Evolutionary conservation across 257 asterid species (phyloP), one percentile per base, ranked within the genome.

Genomic region (Oldenlandia corymbosa): DNA sequence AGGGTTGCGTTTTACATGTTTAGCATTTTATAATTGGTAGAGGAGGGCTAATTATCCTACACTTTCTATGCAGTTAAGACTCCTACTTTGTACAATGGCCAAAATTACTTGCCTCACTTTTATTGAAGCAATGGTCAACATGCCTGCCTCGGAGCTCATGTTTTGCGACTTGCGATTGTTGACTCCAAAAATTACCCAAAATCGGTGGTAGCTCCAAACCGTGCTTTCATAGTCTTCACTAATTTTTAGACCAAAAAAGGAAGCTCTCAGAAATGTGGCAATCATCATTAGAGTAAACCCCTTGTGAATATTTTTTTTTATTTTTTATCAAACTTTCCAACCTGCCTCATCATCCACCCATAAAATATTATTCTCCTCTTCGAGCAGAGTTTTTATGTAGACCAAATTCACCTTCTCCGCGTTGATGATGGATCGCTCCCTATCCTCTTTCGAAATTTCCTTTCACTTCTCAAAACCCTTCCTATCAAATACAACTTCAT

Each of bases 401-500:
- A 83, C 83, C 17, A 52, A 63, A 63, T 79, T 58, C 31, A 84
- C 67, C 66, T 67, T 68, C 52, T 64, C 66, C 7, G 90, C 90
- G 66, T 65, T 61, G 58, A 63, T 52, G 39, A 71, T 69, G 72
- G 73, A 85, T 28, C 82, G 84, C n/a, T 14, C n/a, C 70, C 65
- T 76, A 74, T 72, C 81, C 88, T 67, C 48, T 34, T 24, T 59
- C 27, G 82, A 68, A 88, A 85, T 83, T 55, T 70, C 73, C 77
- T 64, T 80, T 91, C 94, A 88, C 5, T 10, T 63, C 46, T 75
- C 84, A 17, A 73, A 73, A 48, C 86, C 93, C 68, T 60, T 74
- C 66, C 75, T 76, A 53, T 83, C 84, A 14, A 77, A 68, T 71
- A 71, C 87, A 56, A 80, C 46, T 62, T 68, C 77, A 60, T 71